Evolutionary conservation across 257 asterid species (phyloP).

Genomic region (Cruciata laevipes): DNA sequence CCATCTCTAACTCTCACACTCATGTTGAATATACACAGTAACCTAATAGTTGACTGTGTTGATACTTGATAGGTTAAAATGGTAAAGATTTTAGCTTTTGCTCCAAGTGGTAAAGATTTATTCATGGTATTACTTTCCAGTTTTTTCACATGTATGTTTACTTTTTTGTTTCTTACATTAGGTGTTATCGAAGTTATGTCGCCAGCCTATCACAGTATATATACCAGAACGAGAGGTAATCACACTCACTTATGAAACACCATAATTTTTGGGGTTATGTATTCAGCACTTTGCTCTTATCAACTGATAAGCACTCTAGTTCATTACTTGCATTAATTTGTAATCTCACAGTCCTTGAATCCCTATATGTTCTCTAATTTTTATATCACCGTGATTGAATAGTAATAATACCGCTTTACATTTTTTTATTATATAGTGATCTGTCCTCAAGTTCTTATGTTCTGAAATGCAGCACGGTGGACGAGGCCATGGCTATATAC

Average conservation of each 20-base stretch:
- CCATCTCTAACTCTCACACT: not conserved
- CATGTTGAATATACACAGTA: not conserved
- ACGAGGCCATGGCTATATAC: conserved; percentile 75
- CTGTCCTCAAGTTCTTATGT: no score
- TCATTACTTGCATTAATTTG: not conserved
- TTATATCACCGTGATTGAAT: no score
- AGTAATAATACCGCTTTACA: no score
- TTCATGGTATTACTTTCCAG: not conserved
- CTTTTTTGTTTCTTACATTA: conserved; percentile 15
- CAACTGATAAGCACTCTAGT: not conserved
- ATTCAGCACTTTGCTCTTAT: not conserved
- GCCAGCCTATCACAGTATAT: conserved; percentile 82
- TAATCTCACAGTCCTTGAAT: not conserved
- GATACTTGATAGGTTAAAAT: not conserved
- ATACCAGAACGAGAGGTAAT: conserved; percentile 91
- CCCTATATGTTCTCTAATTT: not conserved
- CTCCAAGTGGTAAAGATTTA: not conserved
- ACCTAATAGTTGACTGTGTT: not conserved
- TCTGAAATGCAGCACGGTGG: conserved; percentile 61
- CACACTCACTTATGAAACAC: conserved; percentile 10
- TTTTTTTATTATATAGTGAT: no score
- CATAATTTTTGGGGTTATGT: not conserved
- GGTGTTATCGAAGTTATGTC: conserved; percentile 86
- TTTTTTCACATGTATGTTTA: not conserved
- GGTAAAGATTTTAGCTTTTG: not conserved